Base-by-base conservation (phyloP, 352 stramenopile genomes). In the Sclerospora graminicola region DNA sequence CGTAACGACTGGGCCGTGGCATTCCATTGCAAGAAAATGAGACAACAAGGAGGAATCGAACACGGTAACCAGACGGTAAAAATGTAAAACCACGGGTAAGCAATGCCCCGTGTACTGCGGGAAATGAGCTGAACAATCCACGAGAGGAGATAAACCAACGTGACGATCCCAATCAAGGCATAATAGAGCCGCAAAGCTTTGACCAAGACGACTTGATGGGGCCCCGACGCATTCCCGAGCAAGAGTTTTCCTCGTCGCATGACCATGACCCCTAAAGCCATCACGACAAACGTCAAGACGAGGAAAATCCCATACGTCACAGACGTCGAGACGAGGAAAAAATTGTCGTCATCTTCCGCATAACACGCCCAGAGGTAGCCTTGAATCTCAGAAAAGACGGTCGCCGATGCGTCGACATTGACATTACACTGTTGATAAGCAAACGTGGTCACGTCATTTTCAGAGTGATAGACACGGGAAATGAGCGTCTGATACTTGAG, bases 21-120 rank as follows among this genome's bases (percentile, higher is more conserved):
- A 48, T 92, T 92, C 81, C 81, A 92, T 55, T 93, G 81, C 14
- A 93, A 51, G 49, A 90, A 93, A 41, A 93, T 89, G 16, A 93
- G 51, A 43, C 76, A 90, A 45, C 76, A 89, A 28, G 81, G 79
- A 27, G 81, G 81, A 45, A 93, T 93, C 16, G 77, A 89, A 30
- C 69, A 82, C 8, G 81, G 81, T 2, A 93, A 56, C 81, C 81
- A 93, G 2, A 93, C 79, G 1, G 77, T 89, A 46, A 88, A 90
- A 54, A 93, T 80, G 64, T 93, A 93, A 51, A 74, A 93, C 79
- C 76, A 89, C n/a, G 80, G 79, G 54, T 91, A 90, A 20, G 77
- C 69, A 11, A 94, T 81, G 2, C 68, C 70, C 3, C 49, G 51
- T 8, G 68, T 62, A 10, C 55, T 67, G 1, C 76, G 69, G 14